Conservation (phyloP, 2,329 filamentous ascomycete genomes). For the Verruconis gallopava region DNA sequence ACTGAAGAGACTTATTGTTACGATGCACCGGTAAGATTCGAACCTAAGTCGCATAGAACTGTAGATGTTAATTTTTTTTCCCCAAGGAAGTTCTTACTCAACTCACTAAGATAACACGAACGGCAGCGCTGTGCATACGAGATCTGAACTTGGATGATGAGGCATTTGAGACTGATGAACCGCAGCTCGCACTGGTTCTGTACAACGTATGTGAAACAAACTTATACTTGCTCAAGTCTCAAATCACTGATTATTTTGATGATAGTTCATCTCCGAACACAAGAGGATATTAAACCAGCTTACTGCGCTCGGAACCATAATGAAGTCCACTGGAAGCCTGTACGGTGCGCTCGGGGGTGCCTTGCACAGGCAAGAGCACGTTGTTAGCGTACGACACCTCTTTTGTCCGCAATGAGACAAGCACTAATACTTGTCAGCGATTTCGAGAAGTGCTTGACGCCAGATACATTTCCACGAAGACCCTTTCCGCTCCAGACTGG, state of each 20-base stretch:
- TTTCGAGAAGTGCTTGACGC: conserved; percentile 5
- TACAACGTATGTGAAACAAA: conserved; percentile 4
- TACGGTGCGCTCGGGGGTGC: background rate
- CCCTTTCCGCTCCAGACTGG: conserved; percentile 5
- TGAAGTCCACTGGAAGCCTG: conserved; percentile 4
- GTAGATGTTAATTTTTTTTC: background rate
- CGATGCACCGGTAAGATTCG: conserved; percentile 6
- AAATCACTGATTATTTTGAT: background rate
- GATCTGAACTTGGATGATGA: conserved; percentile 7
- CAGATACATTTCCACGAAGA: conserved; percentile 3
- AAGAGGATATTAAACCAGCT: conserved; percentile 4
- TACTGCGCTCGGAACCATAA: conserved; percentile 2
- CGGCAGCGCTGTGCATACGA: conserved; percentile 1
- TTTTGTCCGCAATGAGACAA: background rate
- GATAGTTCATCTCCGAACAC: conserved; percentile 9
- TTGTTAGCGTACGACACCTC: conserved; percentile 4
- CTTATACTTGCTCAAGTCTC: background rate
- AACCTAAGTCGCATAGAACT: background rate
- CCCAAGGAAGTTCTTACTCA: conserved; percentile 7
- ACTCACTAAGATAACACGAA: conserved; percentile 1
- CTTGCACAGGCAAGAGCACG: conserved; percentile 1
- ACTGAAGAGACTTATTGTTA: conserved; percentile 8
- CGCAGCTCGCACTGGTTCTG: conserved; percentile 1
- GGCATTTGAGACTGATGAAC: conserved; percentile 1
- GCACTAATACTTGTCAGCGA: background rate